These are phyloP conservation scores for Cryptococcus depauperatus DNA, from an alignment of 1,284 basidiomycete species.

Conservation along the genomic window DNA sequence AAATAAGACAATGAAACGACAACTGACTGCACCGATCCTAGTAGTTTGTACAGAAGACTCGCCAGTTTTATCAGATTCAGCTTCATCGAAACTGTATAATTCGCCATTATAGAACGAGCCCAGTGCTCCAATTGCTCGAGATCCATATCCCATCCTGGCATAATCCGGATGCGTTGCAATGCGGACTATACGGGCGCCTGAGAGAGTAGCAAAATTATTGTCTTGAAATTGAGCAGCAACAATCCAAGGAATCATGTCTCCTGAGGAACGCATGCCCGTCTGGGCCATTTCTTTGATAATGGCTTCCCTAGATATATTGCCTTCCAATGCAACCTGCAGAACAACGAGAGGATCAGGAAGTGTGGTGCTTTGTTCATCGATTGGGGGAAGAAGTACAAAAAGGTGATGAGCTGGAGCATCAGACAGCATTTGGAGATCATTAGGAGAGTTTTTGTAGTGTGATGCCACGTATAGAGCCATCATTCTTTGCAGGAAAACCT, in stretches of 20 bases:
- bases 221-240: slow-evolving; percentile 96
- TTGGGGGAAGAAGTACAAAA: slow-evolving; percentile 87
- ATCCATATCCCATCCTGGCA: slow-evolving; percentile 94
- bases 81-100: slow-evolving; percentile 80
- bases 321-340: slow-evolving; percentile 90
- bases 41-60: slow-evolving; percentile 58
- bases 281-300: slow-evolving; percentile 77
- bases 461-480: slow-evolving; percentile 95
- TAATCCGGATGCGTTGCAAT: slow-evolving; percentile 98
- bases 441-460: slow-evolving; percentile 99
- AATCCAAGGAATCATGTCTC: slow-evolving; percentile 98
- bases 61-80: slow-evolving; percentile 45
- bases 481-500: slow-evolving; percentile 94
- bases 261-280: slow-evolving; percentile 51
- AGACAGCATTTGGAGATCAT: slow-evolving; percentile 91
- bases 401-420: slow-evolving; percentile 96
- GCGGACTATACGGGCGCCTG: slow-evolving; percentile 83
- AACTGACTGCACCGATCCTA: slow-evolving; percentile 54
- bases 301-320: slow-evolving; percentile 76
- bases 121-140: slow-evolving; percentile 77
- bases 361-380: slow-evolving; percentile 74
- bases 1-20: neutral
- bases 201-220: slow-evolving; percentile 82
- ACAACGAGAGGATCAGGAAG: slow-evolving; percentile 92
- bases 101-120: slow-evolving; percentile 90